Evolutionary conservation across 129 eudicot genomes (phyloP).

Genomic region (Oenanthe sinensis): DNA sequence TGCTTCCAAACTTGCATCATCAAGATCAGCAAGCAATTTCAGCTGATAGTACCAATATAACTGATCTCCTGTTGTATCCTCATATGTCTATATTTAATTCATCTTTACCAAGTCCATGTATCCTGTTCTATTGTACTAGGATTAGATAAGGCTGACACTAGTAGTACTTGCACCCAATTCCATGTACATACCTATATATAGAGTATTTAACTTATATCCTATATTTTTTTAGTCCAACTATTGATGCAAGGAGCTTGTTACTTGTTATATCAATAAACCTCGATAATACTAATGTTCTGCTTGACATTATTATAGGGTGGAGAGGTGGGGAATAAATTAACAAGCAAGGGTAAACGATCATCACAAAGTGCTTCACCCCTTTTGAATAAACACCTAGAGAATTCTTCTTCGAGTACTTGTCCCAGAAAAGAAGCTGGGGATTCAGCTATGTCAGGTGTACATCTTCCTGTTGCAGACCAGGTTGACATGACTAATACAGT

Average conservation of each 20-base stretch:
- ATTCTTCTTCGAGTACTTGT: slow-evolving; percentile 45
- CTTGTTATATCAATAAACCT: neutral
- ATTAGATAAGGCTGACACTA: neutral
- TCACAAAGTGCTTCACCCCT: slow-evolving; percentile 52
- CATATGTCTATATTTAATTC: neutral
- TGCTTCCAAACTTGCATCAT: neutral
- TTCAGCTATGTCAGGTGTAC: slow-evolving; percentile 40
- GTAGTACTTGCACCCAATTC: neutral
- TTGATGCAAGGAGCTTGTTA: neutral
- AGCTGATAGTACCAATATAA: neutral
- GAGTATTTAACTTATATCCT: neutral
- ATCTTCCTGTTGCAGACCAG: slow-evolving; percentile 22
- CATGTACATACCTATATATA: neutral
- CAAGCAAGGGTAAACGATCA: slow-evolving; percentile 35
- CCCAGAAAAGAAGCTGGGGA: slow-evolving; percentile 38
- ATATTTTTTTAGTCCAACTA: neutral
- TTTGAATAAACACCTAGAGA: slow-evolving; percentile 36
- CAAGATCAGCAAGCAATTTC: neutral
- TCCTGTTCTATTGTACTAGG: neutral
- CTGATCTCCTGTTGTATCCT: neutral
- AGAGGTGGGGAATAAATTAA: slow-evolving; percentile 30
- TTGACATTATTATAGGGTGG: slow-evolving; percentile 35
- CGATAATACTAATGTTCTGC: neutral
- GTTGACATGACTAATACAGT: slow-evolving; percentile 25
- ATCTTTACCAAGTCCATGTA: neutral